A percentile compares a stretch with the other conserved stretches of the same genome.
Conservation (phyloP, 148 eudicot genomes). For the Silene uniflora region DNA sequence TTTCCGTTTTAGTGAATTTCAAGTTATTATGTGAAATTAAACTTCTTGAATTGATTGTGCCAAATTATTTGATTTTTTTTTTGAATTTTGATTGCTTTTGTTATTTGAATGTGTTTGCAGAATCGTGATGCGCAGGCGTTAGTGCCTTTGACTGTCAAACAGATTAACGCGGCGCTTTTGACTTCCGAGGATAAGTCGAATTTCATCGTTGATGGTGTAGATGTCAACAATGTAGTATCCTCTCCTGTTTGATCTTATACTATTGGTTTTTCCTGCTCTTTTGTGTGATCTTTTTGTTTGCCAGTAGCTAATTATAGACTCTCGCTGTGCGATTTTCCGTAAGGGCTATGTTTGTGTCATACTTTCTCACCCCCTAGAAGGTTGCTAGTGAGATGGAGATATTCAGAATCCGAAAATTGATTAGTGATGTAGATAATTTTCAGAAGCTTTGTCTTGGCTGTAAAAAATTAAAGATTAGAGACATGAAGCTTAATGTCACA, state of each 20-base stretch:
- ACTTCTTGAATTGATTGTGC: constrained; percentile 4
- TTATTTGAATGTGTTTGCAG: constrained; percentile 31
- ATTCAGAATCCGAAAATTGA: not conserved
- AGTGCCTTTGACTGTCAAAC: constrained; percentile 80
- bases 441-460: not conserved
- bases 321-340: not conserved
- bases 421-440: not conserved
- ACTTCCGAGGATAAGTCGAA: constrained; percentile 44
- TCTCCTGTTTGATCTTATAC: not conserved
- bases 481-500: not conserved
- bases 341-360: not conserved
- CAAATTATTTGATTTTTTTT: not conserved
- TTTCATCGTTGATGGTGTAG: constrained; percentile 65
- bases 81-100: not conserved
- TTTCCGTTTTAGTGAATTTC: not conserved
- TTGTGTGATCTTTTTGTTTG: too few species aligned
- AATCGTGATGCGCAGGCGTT: constrained; percentile 64
- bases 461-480: not conserved
- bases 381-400: not conserved
- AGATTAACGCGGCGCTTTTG: constrained; percentile 56
- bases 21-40: not conserved
- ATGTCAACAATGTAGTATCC: constrained; percentile 70
- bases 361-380: not conserved
- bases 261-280: not conserved
- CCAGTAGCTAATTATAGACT: not conserved